Evolutionary conservation across 345 rosid species (phyloP), one percentile per base, ranked within the genome.

Genomic region (Gynandropsis gynandra): DNA sequence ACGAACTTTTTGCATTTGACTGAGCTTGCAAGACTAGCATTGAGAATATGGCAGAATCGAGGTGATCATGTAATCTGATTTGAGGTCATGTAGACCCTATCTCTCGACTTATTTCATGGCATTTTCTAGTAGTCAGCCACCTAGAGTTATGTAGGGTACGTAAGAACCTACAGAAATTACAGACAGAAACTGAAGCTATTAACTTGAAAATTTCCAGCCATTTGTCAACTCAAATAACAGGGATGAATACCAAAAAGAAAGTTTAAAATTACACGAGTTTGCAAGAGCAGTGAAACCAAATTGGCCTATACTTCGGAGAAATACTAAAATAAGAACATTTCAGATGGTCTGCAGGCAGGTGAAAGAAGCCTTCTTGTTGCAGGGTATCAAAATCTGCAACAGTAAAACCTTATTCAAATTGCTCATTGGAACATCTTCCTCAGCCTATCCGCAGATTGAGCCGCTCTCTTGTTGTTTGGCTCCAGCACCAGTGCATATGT

Each of bases 381-480:
- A 24, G 29, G 29, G 29, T 24, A 24, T 24, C 29, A 24, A 24
- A 24, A 24, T 24, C 29, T 24, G 29, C 29, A 24, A 24, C 5
- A 24, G 29, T n/a, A n/a, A n/a, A n/a, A n/a, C n/a, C n/a, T 5
- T 24, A 2, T 24, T 24, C 29, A 24, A 24, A 24, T 24, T 24
- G 29, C 4, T 39, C 51, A 59, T 56, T 7, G 76, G 58, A 71
- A 87, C 20, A 52, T 7, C 74, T 85, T 85, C 73, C 80, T 69
- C 43, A 92, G 68, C 73, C 88, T 76, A 33, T 85, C 87, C 0
- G 95, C 95, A 50, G 88, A 82, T 20, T 66, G 32, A 21, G 90
- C 47, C 19, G 97, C 98, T 67, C 94, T 66, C 71, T 85, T 88
- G 61, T 92, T 92, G 70, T 89, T 88, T 50, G 99, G 99, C 70